Percentiles rank a stretch among this genome's conserved stretches.
Evolutionary conservation across 176 grass and related monocot genomes (phyloP).

Genomic region (Ensete ventricosum): DNA sequence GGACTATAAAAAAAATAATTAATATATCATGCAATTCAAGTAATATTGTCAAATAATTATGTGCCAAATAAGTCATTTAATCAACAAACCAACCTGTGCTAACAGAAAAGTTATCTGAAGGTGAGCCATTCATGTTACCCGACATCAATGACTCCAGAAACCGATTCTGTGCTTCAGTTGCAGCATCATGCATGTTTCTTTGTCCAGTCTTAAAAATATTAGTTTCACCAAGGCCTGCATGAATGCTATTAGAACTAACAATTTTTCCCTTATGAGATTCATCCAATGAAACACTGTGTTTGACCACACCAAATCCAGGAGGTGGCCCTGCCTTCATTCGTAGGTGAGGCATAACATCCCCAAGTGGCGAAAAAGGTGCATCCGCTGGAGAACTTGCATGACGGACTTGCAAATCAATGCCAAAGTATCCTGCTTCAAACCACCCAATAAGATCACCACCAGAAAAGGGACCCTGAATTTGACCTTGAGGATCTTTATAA

Average conservation of each 20-base stretch:
- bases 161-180: slow-evolving; percentile 66
- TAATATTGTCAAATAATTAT: neutral
- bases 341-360: slow-evolving; percentile 96
- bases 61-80: neutral
- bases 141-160: slow-evolving; percentile 97
- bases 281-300: slow-evolving; percentile 34
- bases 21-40: neutral
- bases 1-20: too few species aligned
- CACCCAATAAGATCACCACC: slow-evolving; percentile 86
- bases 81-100: slow-evolving; percentile 50
- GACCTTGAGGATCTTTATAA: slow-evolving; percentile 97
- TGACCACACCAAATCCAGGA: slow-evolving; percentile 71
- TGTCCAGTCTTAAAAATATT: slow-evolving; percentile 30
- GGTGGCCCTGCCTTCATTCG: slow-evolving; percentile 80
- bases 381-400: slow-evolving; percentile 48
- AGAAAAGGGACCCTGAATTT: slow-evolving; percentile 91
- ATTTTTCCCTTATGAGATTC: slow-evolving; percentile 31
- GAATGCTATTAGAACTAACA: slow-evolving; percentile 30
- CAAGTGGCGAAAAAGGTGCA: slow-evolving; percentile 74
- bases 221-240: slow-evolving; percentile 36
- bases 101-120: slow-evolving; percentile 28
- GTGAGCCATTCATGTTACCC: slow-evolving; percentile 35
- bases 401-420: slow-evolving; percentile 85
- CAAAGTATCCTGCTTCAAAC: slow-evolving; percentile 95
- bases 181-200: slow-evolving; percentile 32